These are phyloP conservation scores for Chenopodium suecicum DNA, from an alignment of 148 eudicot species.

Conservation along the genomic window DNA sequence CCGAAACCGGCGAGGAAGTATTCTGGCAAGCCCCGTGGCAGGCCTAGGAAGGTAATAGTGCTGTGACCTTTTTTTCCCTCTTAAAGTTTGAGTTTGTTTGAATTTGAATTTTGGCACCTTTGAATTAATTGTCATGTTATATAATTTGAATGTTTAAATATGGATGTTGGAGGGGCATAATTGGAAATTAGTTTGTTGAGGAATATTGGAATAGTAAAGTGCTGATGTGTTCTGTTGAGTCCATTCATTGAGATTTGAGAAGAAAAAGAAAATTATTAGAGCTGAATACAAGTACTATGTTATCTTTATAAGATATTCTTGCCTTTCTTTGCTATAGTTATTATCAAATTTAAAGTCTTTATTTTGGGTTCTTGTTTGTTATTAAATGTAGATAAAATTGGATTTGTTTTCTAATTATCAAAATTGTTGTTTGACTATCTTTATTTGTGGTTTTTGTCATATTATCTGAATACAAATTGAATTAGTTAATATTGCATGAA, in stretches of 20 bases:
- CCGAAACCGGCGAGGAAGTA: conserved; percentile 9
- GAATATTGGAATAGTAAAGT: not conserved
- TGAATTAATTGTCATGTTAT: not conserved
- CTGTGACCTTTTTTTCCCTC: not conserved
- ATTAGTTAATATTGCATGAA: no score
- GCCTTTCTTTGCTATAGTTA: not conserved
- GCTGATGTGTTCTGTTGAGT: not conserved
- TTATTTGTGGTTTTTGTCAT: no score
- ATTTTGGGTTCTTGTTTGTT: not conserved
- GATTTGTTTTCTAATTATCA: not conserved
- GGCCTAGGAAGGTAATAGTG: conserved; percentile 38
- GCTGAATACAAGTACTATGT: not conserved
- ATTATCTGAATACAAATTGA: no score
- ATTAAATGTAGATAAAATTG: not conserved
- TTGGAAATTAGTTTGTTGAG: not conserved
- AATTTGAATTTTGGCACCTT: conserved; percentile 16
- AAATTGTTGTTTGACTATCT: no score
- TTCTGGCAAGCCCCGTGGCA: conserved; percentile 34
- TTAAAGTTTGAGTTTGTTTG: not conserved
- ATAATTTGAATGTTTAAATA: no score
- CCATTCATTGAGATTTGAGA: not conserved
- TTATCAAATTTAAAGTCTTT: no score
- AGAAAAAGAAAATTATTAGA: not conserved
- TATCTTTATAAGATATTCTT: not conserved
- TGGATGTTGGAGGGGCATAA: not conserved